Evolutionary conservation across 2,329 filamentous ascomycete species (phyloP), one percentile per base, ranked within the genome.

Genomic region (Alternaria metachromatica): DNA sequence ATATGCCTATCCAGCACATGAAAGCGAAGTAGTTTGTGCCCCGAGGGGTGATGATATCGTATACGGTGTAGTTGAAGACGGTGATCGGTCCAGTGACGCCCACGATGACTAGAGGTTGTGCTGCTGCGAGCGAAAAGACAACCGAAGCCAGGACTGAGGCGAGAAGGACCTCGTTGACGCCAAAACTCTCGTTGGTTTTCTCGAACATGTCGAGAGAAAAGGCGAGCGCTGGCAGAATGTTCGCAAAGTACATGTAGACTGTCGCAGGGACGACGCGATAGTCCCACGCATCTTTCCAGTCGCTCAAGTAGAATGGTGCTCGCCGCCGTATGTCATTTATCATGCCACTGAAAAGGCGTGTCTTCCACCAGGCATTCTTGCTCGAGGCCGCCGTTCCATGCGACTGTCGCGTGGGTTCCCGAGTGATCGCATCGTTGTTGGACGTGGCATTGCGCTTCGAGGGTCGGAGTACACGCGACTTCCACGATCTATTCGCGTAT

Each of bases 191-290:
- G 65, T 90, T 84, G 0, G 93, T 97, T 81, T 94, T 95, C 65
- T 90, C 91, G 76, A 96, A 96, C 94, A 97, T 97, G 80, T 97
- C 93, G 57, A 97, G 85, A 2, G 92, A 96, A 81, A 97, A 97
- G 51, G 94, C 94, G 63, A 97, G 82, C 1, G 94, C 93, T 1
- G 94, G 93, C 12, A 97, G 82, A 74, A 97, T 96, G 82, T 96
- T 96, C 67, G 93, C 93, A 86, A 96, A 97, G 83, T 96, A 97
- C 92, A 96, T 97, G 81, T 96, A 96, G 28, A 96, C 72, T 6
- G 93, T 96, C 15, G 92, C 92, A 1, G 93, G 93, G 43, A 97
- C 87, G 45, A 97, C 92, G 58, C 93, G 88, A 82, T 97, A 97
- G 77, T 96, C 92, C 92, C 92, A 96, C 2, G 93, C 93, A 82